These are phyloP conservation scores for Starmera stellimalicola DNA, from an alignment of 1,139 yeast species.

Conservation along the genomic window DNA sequence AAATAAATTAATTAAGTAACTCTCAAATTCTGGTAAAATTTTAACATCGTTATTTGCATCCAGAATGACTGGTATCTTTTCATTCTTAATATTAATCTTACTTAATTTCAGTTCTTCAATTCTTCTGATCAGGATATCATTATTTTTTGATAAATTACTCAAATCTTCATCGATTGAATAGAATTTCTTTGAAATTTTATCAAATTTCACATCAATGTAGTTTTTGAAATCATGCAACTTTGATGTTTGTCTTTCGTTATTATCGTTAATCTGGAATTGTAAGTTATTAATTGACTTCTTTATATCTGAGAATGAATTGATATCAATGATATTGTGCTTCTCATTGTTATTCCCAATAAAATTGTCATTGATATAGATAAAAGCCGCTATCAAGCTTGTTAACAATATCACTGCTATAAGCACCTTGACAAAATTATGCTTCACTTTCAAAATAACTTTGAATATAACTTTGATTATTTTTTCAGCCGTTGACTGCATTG, in stretches of 20 bases:
- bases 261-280: slow-evolving; percentile 17
- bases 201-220: slow-evolving; percentile 14
- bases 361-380: too few relatives aligned
- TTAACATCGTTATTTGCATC: slow-evolving; percentile 12
- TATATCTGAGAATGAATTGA: slow-evolving; percentile 7
- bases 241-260: slow-evolving; percentile 11
- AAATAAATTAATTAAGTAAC: slow-evolving; percentile 8
- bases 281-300: slow-evolving; percentile 12
- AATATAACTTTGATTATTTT: too few relatives aligned
- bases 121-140: slow-evolving; percentile 3
- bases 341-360: too few relatives aligned
- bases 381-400: too few relatives aligned
- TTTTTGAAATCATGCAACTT: slow-evolving; percentile 12
- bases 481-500: too few relatives aligned
- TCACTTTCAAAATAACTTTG: too few relatives aligned
- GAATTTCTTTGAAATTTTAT: slow-evolving; percentile 8
- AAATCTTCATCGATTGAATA: slow-evolving; percentile 7
- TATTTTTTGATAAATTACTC: slow-evolving; percentile 1
- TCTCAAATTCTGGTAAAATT: slow-evolving; percentile 15
- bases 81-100: slow-evolving; percentile 3
- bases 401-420: too few relatives aligned
- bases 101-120: slow-evolving; percentile 7
- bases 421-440: too few relatives aligned
- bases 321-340: too few relatives aligned
- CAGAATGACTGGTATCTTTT: slow-evolving; percentile 12